phyloP scores from a whole-genome alignment of 441 rosid species.

The Gossypium schwendimanii region DNA sequence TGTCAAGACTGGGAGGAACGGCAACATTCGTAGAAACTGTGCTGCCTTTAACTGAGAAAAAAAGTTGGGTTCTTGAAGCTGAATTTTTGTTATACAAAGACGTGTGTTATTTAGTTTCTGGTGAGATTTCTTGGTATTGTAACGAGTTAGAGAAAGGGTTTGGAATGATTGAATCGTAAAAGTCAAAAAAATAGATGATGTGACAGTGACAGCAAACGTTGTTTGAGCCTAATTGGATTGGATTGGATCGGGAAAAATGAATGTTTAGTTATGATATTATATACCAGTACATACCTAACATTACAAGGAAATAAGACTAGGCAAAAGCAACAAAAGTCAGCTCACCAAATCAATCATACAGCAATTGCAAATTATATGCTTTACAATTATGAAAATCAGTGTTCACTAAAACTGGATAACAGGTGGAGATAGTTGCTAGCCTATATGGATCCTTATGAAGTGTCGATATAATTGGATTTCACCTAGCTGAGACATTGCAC shows the following conservation, averaged over 20 bases:
- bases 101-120: not conserved
- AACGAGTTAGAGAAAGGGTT: too few species aligned
- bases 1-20: slow-evolving; percentile 51
- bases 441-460: slow-evolving; percentile 21
- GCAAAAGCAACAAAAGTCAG: not conserved
- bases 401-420: slow-evolving; percentile 10
- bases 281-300: not conserved
- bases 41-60: slow-evolving; percentile 34
- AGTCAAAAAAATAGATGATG: too few species aligned
- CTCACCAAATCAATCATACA: not conserved
- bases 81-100: not conserved
- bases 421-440: slow-evolving; percentile 16
- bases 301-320: not conserved
- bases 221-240: too few species aligned
- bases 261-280: too few species aligned
- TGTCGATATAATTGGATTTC: slow-evolving; percentile 15
- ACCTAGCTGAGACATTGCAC: slow-evolving; percentile 12
- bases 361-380: not conserved
- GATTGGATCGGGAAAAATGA: too few species aligned
- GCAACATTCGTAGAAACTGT: slow-evolving; percentile 67
- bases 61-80: not conserved
- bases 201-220: too few species aligned
- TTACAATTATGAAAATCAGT: slow-evolving; percentile 15
- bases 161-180: too few species aligned
- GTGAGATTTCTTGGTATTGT: not conserved